A percentile compares a stretch with the other conserved stretches of the same genome.
phyloP scores from a whole-genome alignment of 2,329 filamentous ascomycete species.

The Didymella glomerata region DNA sequence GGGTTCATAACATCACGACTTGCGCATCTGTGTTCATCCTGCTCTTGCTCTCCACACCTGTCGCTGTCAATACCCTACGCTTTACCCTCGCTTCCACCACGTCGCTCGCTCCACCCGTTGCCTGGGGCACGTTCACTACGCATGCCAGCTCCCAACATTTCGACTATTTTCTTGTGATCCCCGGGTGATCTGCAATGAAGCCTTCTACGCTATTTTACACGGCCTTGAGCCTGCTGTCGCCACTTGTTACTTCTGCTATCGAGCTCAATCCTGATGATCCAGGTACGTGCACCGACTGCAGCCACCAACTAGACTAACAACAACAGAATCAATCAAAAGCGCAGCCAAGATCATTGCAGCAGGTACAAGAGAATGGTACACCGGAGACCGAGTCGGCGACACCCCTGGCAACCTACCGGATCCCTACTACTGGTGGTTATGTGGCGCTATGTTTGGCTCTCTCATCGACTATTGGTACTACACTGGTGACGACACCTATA shows the following conservation, averaged over 20 bases:
- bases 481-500: constrained; percentile 47
- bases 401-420: constrained; percentile 63
- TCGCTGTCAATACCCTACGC: constrained; percentile 8
- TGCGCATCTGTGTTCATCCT: constrained; percentile 7
- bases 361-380: constrained; percentile 70
- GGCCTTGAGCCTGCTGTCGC: constrained; percentile 28
- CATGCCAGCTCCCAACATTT: constrained; percentile 11
- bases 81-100: constrained; percentile 5
- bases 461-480: constrained; percentile 52
- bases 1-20: constrained; percentile 31
- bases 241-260: constrained; percentile 27
- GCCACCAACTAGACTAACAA: constrained; percentile 18
- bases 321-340: constrained; percentile 66
- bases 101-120: constrained; percentile 24
- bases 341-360: constrained; percentile 68
- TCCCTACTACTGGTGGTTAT: constrained; percentile 55
- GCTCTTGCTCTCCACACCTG: constrained; percentile 9
- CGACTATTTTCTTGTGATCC: constrained; percentile 14
- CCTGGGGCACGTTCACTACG: constrained; percentile 22
- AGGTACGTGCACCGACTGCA: constrained; percentile 22
- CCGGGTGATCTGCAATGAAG: constrained; percentile 31
- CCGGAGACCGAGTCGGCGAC: constrained; percentile 66
- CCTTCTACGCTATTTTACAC: constrained; percentile 26
- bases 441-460: constrained; percentile 49
- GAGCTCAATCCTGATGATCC: constrained; percentile 31